Evolutionary conservation across 805 yeast species (phyloP).

Genomic region (Metschnikowia peoriensis): DNA sequence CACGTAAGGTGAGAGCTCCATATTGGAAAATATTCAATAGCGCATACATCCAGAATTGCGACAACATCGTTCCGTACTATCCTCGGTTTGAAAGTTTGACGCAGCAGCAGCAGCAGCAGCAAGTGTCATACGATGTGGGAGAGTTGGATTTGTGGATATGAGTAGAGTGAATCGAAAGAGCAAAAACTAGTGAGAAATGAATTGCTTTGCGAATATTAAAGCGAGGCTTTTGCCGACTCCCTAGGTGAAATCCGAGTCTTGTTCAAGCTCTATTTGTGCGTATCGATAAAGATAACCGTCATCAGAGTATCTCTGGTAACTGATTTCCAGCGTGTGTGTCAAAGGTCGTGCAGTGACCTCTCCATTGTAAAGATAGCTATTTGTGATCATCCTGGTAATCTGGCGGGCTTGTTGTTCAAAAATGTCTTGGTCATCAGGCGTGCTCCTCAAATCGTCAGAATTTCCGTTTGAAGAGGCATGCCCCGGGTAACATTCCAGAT

Average conservation of each 20-base stretch:
- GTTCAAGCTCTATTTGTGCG: constrained; percentile 12
- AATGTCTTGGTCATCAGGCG: constrained; percentile 42
- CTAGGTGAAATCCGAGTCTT: constrained; percentile 9
- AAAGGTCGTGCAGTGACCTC: constrained; percentile 17
- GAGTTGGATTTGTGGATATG: constrained; percentile 50
- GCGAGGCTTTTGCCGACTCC: neutral
- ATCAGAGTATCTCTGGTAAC: constrained; percentile 13
- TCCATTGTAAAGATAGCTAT: constrained; percentile 16
- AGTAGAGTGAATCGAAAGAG: neutral
- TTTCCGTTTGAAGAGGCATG: constrained; percentile 27
- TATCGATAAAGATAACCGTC: constrained; percentile 16
- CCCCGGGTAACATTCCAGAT: constrained; percentile 53
- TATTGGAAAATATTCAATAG: constrained; percentile 84
- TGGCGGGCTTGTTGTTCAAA: constrained; percentile 53
- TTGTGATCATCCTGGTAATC: constrained; percentile 38
- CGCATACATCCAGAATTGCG: constrained; percentile 70
- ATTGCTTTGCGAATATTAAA: neutral
- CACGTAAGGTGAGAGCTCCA: constrained; percentile 75
- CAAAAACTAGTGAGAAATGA: neutral
- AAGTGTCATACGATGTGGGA: constrained; percentile 33
- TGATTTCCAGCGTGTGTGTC: constrained; percentile 12
- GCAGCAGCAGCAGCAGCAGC: constrained; percentile 2
- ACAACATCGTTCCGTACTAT: constrained; percentile 78
- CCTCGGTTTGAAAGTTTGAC: constrained; percentile 51
- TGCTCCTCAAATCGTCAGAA: constrained; percentile 11